phyloP scores from a whole-genome alignment of 1,139 yeast species.

The Geotrichum histeridarum region DNA sequence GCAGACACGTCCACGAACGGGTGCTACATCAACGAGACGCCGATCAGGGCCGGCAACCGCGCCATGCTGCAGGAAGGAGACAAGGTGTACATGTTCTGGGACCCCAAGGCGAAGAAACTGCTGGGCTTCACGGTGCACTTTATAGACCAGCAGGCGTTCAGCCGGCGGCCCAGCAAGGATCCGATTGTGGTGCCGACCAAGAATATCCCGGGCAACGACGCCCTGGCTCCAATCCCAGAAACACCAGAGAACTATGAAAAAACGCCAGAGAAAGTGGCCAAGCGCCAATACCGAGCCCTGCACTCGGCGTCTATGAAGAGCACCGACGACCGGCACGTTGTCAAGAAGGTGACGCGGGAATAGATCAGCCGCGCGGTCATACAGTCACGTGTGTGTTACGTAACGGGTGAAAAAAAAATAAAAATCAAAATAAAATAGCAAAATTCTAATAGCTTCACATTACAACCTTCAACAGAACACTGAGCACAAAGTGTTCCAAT shows the following conservation, averaged over 20 bases:
- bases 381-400: not conserved
- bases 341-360: slow-evolving; percentile 1
- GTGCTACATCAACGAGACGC: slow-evolving; percentile 59
- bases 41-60: slow-evolving; percentile 59
- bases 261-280: not conserved
- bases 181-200: not conserved
- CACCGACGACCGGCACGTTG: not conserved
- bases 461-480: too few species aligned
- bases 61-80: slow-evolving; percentile 61
- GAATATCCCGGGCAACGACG: slow-evolving; percentile 7
- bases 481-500: not conserved
- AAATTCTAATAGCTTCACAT: too few species aligned
- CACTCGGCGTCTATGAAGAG: not conserved
- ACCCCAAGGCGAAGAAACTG: slow-evolving; percentile 41
- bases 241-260: slow-evolving; percentile 8
- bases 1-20: slow-evolving; percentile 76
- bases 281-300: slow-evolving; percentile 4
- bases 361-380: not conserved
- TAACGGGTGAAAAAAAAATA: not conserved
- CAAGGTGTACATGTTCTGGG: slow-evolving; percentile 58
- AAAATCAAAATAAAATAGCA: too few species aligned
- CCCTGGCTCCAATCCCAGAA: slow-evolving; percentile 10
- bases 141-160: slow-evolving; percentile 7
- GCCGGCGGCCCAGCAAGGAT: not conserved
- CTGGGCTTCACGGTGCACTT: slow-evolving; percentile 17